A percentile compares a stretch with the other conserved stretches of the same genome.
These are phyloP conservation scores for Pharus latifolius DNA, from an alignment of 176 grass and related monocot genomes.

Conservation along the genomic window DNA sequence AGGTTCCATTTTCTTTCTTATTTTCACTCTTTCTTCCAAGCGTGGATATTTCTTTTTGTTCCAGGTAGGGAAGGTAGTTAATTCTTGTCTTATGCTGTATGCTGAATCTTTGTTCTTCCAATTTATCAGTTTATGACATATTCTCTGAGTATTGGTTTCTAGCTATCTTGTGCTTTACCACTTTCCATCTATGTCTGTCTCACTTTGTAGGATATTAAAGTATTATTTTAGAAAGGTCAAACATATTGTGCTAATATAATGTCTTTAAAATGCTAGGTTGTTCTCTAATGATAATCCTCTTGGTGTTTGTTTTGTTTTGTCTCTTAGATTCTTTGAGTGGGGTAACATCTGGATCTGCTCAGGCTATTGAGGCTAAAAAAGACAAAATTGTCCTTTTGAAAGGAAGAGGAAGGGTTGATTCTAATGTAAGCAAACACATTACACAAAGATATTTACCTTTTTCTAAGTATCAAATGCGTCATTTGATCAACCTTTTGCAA, in stretches of 20 bases:
- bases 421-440: slow-evolving; percentile 39
- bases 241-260: neutral
- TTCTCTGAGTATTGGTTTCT: too few species aligned
- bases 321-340: slow-evolving; percentile 41
- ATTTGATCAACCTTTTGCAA: neutral
- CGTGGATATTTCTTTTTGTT: neutral
- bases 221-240: too few species aligned
- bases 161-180: neutral
- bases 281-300: neutral
- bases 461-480: slow-evolving; percentile 4
- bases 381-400: slow-evolving; percentile 82
- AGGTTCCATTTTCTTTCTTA: neutral
- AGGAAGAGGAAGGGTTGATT: slow-evolving; percentile 62
- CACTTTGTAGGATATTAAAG: too few species aligned
- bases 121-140: neutral
- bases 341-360: slow-evolving; percentile 29
- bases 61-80: neutral
- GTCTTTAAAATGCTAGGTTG: neutral
- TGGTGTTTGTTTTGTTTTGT: neutral
- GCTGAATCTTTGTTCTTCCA: neutral
- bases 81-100: neutral
- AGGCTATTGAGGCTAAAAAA: slow-evolving; percentile 49
- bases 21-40: neutral
- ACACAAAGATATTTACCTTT: neutral
- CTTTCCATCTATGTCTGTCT: neutral